Evolutionary conservation across 164 flowering plant genomes (phyloP), one percentile per base, ranked within the genome.

Genomic region (Vitis rupestris): DNA sequence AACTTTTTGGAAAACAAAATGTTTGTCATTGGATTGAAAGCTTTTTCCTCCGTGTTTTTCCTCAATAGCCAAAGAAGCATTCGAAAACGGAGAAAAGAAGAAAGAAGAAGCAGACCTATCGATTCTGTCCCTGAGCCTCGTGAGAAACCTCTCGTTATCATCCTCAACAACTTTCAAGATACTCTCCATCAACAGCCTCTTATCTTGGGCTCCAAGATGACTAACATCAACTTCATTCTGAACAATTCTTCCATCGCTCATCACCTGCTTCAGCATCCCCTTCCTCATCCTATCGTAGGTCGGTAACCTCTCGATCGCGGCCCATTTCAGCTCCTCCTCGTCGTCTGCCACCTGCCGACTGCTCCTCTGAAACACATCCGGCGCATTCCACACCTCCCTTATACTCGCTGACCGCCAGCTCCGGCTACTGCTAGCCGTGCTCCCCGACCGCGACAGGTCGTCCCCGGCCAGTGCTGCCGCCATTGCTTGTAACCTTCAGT

Each of bases 291-390:
- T 37, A 10, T 81, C 85, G 27, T 72, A 80, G 2, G 86, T 81
- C 13, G 88, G 88, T 8, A 84, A 76, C 68, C 84, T 64, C 78
- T 84, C 87, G 10, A 82, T 78, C 27, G 87, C 87, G 12, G 87
- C 87, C 86, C 82, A 82, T 50, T 61, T 69, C 12, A 82, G 82
- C 69, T 80, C 84, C 71, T 82, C 81, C 76, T 84, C 83, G 12
- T 84, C 87, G 53, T 83, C 78, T 27, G 13, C 80, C 61, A 8
- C 69, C 70, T 67, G 59, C 49, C 79, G 48, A 47, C 68, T 52
- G 48, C 74, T 74, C 57, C 70, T 58, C 17, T 19, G 19, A 51
- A 78, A 76, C 55, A 71, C 75, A 44, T 74, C 73, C 51, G 66
- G 70, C 61, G 67, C 67, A 8, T 29, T 31, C 80, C 71, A 67